Conservation (phyloP, 768 basidiomycete genomes). For the Phaeolepiota aurea region DNA sequence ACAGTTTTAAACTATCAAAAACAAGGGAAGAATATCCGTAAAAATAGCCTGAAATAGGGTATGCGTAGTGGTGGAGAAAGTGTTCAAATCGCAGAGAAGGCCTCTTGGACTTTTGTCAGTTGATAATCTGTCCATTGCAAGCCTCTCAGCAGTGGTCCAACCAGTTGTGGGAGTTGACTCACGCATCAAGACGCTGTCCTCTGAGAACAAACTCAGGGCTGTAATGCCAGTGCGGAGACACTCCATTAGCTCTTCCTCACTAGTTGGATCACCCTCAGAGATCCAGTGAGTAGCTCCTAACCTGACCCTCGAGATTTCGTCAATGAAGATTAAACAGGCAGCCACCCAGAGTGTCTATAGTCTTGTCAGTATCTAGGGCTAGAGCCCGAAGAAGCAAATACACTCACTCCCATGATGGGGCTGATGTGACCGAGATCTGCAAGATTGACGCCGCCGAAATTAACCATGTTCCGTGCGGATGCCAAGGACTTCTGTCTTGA, state of each 20-base stretch:
- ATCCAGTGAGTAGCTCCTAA: conserved; percentile 21
- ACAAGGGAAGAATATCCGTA: no score
- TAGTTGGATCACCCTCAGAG: conserved; percentile 11
- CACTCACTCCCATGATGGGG: conserved; percentile 45
- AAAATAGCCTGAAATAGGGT: no score
- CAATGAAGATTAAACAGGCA: conserved; percentile 37
- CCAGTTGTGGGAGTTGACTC: conserved; percentile 13
- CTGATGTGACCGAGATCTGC: conserved; percentile 32
- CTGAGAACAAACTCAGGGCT: conserved; percentile 33
- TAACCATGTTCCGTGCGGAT: conserved; percentile 34
- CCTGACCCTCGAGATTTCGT: conserved; percentile 34
- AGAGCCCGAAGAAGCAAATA: conserved; percentile 6
- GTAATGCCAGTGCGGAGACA: conserved; percentile 29
- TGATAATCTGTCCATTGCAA: conserved; percentile 27
- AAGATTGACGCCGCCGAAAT: conserved; percentile 27
- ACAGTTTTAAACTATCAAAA: not conserved
- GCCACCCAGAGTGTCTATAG: conserved; percentile 36
- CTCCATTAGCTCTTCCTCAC: conserved; percentile 35
- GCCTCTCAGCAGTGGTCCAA: conserved; percentile 5
- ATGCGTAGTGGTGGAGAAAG: no score
- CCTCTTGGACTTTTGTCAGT: conserved; percentile 36
- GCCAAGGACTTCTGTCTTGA: conserved; percentile 35
- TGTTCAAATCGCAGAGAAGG: conserved; percentile 28
- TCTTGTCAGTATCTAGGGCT: conserved; percentile 4
- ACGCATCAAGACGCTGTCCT: conserved; percentile 38